These are phyloP conservation scores for Nakaseomyces kungkrabaensis DNA, from an alignment of 1,139 yeast genomes.

Conservation along the genomic window DNA sequence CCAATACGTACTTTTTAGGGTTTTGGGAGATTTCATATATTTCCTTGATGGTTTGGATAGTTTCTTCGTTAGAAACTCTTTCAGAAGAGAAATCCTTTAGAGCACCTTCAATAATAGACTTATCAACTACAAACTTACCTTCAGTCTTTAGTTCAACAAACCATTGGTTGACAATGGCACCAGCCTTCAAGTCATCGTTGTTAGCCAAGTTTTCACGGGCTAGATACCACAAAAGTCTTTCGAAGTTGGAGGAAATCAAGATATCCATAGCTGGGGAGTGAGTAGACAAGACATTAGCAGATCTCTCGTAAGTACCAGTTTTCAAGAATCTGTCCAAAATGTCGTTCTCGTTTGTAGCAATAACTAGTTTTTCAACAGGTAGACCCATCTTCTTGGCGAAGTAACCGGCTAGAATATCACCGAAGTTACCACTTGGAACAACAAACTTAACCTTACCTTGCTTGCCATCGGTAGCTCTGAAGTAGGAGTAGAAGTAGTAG, in stretches of 20 bases:
- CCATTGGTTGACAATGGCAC: constrained; percentile 60
- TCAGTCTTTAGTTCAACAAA: constrained; percentile 66
- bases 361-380: constrained; percentile 74
- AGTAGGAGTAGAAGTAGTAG: constrained; percentile 86
- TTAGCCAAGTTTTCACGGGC: constrained; percentile 58
- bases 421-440: constrained; percentile 97
- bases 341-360: constrained; percentile 93
- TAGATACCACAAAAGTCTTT: constrained; percentile 90
- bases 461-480: constrained; percentile 49
- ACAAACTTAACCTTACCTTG: constrained; percentile 61
- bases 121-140: constrained; percentile 69
- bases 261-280: constrained; percentile 98
- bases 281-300: constrained; percentile 73
- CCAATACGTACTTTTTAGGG: constrained; percentile 70
- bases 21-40: constrained; percentile 44
- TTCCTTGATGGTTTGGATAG: constrained; percentile 63
- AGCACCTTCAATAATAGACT: constrained; percentile 56
- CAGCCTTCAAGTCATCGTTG: constrained; percentile 60
- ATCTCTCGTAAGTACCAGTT: constrained; percentile 73
- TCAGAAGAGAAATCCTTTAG: constrained; percentile 63
- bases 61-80: constrained; percentile 68
- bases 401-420: constrained; percentile 94
- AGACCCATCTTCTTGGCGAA: constrained; percentile 93
- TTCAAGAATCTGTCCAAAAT: constrained; percentile 86
- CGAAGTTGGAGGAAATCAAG: constrained; percentile 87